Conservation (phyloP, 768 basidiomycete genomes). For the Mycena indigotica region DNA sequence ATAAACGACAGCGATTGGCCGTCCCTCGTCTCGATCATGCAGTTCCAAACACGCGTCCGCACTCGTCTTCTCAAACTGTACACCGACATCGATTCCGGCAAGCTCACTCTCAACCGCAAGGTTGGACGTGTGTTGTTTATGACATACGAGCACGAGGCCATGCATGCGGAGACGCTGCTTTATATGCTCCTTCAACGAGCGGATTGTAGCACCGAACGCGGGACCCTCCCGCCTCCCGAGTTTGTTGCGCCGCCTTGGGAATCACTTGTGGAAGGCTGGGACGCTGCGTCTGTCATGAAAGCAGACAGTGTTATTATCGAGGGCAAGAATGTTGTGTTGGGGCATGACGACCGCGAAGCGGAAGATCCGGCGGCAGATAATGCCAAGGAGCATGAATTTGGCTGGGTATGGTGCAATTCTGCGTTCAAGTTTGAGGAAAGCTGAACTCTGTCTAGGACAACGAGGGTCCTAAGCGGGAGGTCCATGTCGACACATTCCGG, state of each 20-base stretch:
- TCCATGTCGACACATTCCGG: conserved; percentile 67
- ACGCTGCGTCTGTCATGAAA: conserved; percentile 45
- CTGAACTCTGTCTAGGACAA: no score
- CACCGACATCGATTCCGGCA: conserved; percentile 59
- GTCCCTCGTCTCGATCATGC: conserved; percentile 61
- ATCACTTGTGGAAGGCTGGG: conserved; percentile 50
- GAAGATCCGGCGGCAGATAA: conserved; percentile 54
- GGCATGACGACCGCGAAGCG: conserved; percentile 81
- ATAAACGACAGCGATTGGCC: conserved; percentile 86
- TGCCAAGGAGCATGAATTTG: conserved; percentile 67
- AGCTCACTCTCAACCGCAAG: conserved; percentile 58
- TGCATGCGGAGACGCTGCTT: conserved; percentile 89
- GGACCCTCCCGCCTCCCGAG: conserved; percentile 76
- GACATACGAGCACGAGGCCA: conserved; percentile 87
- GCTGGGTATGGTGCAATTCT: conserved; percentile 59
- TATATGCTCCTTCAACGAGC: conserved; percentile 92
- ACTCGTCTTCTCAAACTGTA: conserved; percentile 74
- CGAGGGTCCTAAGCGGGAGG: conserved; percentile 70
- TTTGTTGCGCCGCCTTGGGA: conserved; percentile 77
- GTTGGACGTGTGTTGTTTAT: conserved; percentile 84
- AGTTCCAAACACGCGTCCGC: conserved; percentile 79
- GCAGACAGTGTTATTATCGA: conserved; percentile 56
- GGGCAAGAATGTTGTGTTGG: conserved; percentile 62
- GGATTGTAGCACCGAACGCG: conserved; percentile 46
- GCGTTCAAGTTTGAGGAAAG: no score